Base-by-base conservation (phyloP, 2,329 filamentous ascomycete species). In the Claviceps cyperi region DNA sequence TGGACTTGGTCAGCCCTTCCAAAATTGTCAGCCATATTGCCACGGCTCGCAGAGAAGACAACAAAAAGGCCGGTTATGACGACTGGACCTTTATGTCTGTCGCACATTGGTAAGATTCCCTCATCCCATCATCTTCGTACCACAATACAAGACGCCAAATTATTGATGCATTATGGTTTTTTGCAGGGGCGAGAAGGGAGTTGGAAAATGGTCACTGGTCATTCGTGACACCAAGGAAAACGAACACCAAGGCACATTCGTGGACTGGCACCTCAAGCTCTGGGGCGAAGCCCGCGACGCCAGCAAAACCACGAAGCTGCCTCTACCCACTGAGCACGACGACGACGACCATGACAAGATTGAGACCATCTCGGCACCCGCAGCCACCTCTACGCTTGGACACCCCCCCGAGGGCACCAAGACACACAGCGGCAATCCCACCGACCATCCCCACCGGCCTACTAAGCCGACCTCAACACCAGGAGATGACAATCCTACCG, bases 11-110 rank as follows among this genome's bases (percentile, higher is more conserved):
- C 61, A 95, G 89, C 58, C 92, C 92, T 0, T 73, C 79, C 35
- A 86, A 87, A 9, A 70, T 96, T 51, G 73, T 88, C 55, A 95
- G 88, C 62, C 83, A 95, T 61, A 78, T 98, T 49, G 84, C 90
- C 4, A 85, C 82, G 13, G 72, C 83, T 1, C 84, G 92, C 55
- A 75, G 75, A 52, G 66, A 78, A 21, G 92, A 98, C 64, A 71
- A 75, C 1, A 76, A 75, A 37, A 63, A 69, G 0, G 66, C 69
- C 21, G 92, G 92, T 8, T 98, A 97, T 64, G 71, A 82, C 38
- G 88, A 97, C 68, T 98, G 92, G 92, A 97, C 91, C 0, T 98
- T 98, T 60, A 98, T 98, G 92, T 94, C 84, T 54, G 92, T 98
- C 38, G 90, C 83, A 55, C 92, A 98, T 64, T 98, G 90, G 86